Evolutionary conservation across 768 basidiomycete species (phyloP).

Genomic region (Lactifluus hygrophoroides): DNA sequence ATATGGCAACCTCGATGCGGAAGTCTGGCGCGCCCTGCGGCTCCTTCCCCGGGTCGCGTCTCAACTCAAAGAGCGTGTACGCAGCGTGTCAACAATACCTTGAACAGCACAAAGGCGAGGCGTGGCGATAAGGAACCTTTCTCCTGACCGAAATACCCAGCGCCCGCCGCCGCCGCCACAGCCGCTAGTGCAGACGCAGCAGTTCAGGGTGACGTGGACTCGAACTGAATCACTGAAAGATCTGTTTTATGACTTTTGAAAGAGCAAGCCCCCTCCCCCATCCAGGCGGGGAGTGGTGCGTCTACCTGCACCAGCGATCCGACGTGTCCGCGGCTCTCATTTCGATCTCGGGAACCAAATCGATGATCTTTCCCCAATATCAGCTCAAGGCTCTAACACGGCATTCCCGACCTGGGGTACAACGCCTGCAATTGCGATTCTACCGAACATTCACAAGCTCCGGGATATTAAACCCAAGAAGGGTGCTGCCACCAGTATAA

Average conservation of each 20-base stretch:
- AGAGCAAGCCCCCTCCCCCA: slow-evolving; percentile 17
- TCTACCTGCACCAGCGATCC: slow-evolving; percentile 6
- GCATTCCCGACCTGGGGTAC: slow-evolving; percentile 12
- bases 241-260: background rate
- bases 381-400: slow-evolving; percentile 18
- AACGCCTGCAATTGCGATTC: slow-evolving; percentile 18
- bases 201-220: background rate
- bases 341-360: slow-evolving; percentile 19
- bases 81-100: slow-evolving; percentile 52
- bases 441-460: slow-evolving; percentile 21
- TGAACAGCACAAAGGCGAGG: slow-evolving; percentile 42
- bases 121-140: slow-evolving; percentile 44
- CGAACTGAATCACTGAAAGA: background rate
- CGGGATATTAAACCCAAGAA: slow-evolving; percentile 19
- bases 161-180: slow-evolving; percentile 10
- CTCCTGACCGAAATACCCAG: slow-evolving; percentile 11
- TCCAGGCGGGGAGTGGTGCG: slow-evolving; percentile 21
- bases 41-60: slow-evolving; percentile 51
- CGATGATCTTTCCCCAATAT: slow-evolving; percentile 20
- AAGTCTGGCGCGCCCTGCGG: slow-evolving; percentile 41
- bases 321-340: slow-evolving; percentile 19
- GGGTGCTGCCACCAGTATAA: slow-evolving; percentile 14
- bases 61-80: slow-evolving; percentile 55
- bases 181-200: slow-evolving; percentile 3
- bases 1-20: slow-evolving; percentile 34